Base-by-base conservation (phyloP, 768 basidiomycete genomes). In the Xanthoconium stramineum region DNA sequence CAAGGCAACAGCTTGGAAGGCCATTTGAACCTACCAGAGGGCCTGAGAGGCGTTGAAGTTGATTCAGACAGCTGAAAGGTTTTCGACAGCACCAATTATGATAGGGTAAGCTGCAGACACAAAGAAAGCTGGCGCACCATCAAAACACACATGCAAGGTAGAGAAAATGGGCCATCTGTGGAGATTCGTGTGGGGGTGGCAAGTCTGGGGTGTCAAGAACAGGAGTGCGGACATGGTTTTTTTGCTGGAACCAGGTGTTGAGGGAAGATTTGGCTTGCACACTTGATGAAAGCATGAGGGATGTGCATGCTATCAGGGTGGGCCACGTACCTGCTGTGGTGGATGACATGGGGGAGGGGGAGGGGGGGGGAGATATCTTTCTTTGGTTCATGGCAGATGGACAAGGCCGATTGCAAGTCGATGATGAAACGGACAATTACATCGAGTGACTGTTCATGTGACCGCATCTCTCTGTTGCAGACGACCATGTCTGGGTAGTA, bases 231-330 rank as follows among this genome's bases (percentile, higher is more conserved):
- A 54, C 50, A 56, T 57, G 39, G 65, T 46, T 24, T 49, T 63
- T 40, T 74, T 76, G 46, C 62, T 61, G 57, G 78, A 79, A 5
- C 76, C 76, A 5, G 81, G 74, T 0, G 81, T 80, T n/a, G n/a
- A 1, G 78, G 75, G 58, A 81, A 79, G 1, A 77, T n/a, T n/a
- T 8, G 57, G 39, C 53, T 66, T 71, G 19, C 62, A 70, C n/a
- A 44, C 71, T 75, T 36, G 13, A 33, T 50, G 11, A 38, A 29
- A 1, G 33, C 52, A 54, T 61, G 61, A 62, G 59, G n/a, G 60
- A 47, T 2, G 20, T 24, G 3, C 7, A 17, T 19, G 47, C 29
- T 54, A 46, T 24, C 19, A 24, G 30, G 10, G 11, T 5, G 38
- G n/a, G 15, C n/a, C 53, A 59, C 53, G 59, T 32, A 60, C 56